Percentiles rank a stretch among this genome's conserved stretches.
These are phyloP conservation scores for Hymenotorrendiella dingleyae DNA, from an alignment of 2,329 filamentous ascomycete species.

Conservation along the genomic window DNA sequence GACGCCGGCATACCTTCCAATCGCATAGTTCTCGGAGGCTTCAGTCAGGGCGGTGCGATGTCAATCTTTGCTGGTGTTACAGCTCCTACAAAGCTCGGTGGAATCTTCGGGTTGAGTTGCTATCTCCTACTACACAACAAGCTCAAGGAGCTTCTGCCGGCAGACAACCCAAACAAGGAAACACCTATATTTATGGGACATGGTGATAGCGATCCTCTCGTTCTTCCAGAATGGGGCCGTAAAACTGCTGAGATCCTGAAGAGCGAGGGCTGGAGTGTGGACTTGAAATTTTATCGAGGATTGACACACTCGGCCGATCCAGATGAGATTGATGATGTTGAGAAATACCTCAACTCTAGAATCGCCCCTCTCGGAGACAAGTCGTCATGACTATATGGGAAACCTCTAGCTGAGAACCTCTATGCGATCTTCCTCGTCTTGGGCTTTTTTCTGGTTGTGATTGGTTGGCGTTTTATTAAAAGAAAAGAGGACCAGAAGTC, in stretches of 20 bases:
- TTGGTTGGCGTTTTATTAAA: slow-evolving; percentile 1
- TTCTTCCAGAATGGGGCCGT: slow-evolving; percentile 63
- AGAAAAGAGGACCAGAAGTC: too few relatives aligned
- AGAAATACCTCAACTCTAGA: slow-evolving; percentile 46
- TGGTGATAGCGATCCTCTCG: slow-evolving; percentile 70
- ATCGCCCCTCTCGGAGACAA: slow-evolving; percentile 40
- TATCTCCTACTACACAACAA: slow-evolving; percentile 70
- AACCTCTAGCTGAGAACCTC: too few relatives aligned
- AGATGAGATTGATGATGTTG: slow-evolving; percentile 77
- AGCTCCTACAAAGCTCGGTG: slow-evolving; percentile 66
- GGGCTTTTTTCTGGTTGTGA: background rate
- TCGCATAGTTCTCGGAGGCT: slow-evolving; percentile 80
- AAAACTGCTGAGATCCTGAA: slow-evolving; percentile 61
- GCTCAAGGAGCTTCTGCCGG: slow-evolving; percentile 50
- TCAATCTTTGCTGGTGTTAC: slow-evolving; percentile 76
- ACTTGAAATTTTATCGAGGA: slow-evolving; percentile 61
- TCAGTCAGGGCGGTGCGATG: slow-evolving; percentile 85
- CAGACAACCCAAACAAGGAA: slow-evolving; percentile 57
- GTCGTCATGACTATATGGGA: slow-evolving; percentile 17
- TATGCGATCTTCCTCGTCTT: background rate
- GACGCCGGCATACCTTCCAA: slow-evolving; percentile 73
- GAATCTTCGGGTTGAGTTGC: slow-evolving; percentile 77
- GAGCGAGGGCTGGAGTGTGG: slow-evolving; percentile 64
- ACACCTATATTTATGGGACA: slow-evolving; percentile 89
- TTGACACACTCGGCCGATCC: slow-evolving; percentile 72